phyloP scores from a whole-genome alignment of 768 basidiomycete species.

The Harrya chromipes region DNA sequence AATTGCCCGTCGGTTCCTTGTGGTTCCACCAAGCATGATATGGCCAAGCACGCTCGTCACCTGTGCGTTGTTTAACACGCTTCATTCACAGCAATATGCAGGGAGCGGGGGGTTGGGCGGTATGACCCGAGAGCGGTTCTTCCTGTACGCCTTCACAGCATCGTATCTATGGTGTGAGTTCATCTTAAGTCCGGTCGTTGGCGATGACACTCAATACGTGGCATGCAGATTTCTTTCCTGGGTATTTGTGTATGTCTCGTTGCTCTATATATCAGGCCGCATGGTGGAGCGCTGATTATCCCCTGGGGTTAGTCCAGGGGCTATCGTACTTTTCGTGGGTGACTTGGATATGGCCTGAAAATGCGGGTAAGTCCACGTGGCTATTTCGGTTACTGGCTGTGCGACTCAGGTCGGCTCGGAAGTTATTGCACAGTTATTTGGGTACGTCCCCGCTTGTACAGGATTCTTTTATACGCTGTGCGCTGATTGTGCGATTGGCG shows the following conservation, averaged over 20 bases:
- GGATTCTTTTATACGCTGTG: not conserved
- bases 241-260: slow-evolving; percentile 38
- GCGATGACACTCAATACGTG: slow-evolving; percentile 9
- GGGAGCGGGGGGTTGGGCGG: slow-evolving; percentile 62
- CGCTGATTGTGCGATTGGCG: slow-evolving; percentile 1
- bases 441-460: slow-evolving; percentile 30
- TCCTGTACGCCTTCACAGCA: slow-evolving; percentile 57
- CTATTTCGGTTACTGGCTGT: slow-evolving; percentile 18
- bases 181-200: not conserved
- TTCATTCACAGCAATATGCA: slow-evolving; percentile 66
- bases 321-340: slow-evolving; percentile 61
- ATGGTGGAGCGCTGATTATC: slow-evolving; percentile 13
- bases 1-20: slow-evolving; percentile 71
- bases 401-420: slow-evolving; percentile 13
- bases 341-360: slow-evolving; percentile 49
- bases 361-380: slow-evolving; percentile 38
- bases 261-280: not conserved
- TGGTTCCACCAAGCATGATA: slow-evolving; percentile 54
- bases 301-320: slow-evolving; percentile 36
- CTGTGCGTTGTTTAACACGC: slow-evolving; percentile 74
- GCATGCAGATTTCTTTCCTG: slow-evolving; percentile 40
- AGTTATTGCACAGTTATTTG: slow-evolving; percentile 48
- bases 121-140: slow-evolving; percentile 74
- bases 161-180: slow-evolving; percentile 60
- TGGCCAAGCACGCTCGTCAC: slow-evolving; percentile 77